Evolutionary conservation across 2,329 filamentous ascomycete genomes (phyloP), one percentile per base, ranked within the genome.

Genomic region (Cytospora piceae): DNA sequence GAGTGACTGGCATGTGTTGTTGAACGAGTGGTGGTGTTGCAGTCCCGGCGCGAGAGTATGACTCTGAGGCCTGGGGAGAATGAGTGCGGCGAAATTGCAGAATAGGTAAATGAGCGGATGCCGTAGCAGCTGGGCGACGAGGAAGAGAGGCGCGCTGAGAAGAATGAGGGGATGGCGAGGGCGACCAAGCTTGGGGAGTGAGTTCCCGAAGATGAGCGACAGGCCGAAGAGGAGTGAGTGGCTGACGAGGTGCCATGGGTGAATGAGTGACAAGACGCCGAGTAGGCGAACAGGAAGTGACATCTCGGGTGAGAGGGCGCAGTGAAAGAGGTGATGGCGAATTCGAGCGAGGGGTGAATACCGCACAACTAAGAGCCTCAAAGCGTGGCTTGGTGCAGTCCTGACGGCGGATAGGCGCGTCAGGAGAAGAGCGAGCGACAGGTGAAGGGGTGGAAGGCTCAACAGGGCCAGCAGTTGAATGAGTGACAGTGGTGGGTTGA

Each of bases 371-470:
- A 4, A 54, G 32, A 9, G 49, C 59, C 9, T 51, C 59, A 55
- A 62, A 62, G 51, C 60, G 60, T 34, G 52, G 52, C 27, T 24
- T 29, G 2, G 60, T 31, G n/a, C 27, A 22, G 37, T 52, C 60
- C 37, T 62, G 60, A 11, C 52, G 60, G 9, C 60, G 60, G 34
- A 49, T 27, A 31, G 60, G 60, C n/a, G 60, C 60, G 52, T 37
- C 37, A 24, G 60, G 60, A n/a, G 42, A n/a, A 49, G 7, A 22
- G n/a, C 42, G 42, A 32, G 42, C 17, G 60, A 17, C 12, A n/a
- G 51, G 59, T 51, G 52, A 27, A 49, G 37, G 34, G 29, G 55
- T 51, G 46, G 24, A n/a, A 59, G n/a, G 29, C 49, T 31, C n/a
- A 34, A 11, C 24, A 37, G 20, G 46, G 2, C 20, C 29, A 29